These are phyloP conservation scores for Leucocoprinus gongylophorus DNA, from an alignment of 1,284 basidiomycete genomes.

Conservation along the genomic window DNA sequence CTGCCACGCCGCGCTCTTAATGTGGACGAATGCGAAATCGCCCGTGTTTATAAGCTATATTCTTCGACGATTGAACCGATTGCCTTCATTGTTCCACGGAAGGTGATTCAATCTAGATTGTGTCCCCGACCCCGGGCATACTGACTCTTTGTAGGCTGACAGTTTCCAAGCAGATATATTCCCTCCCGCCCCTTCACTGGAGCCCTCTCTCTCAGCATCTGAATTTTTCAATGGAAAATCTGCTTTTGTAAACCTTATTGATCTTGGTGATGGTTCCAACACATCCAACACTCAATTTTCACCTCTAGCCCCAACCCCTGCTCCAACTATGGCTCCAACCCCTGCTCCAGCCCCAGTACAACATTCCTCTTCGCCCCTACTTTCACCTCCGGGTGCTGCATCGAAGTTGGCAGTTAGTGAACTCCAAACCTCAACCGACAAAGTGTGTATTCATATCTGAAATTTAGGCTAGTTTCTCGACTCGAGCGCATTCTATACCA, in stretches of 20 bases:
- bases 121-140: slow-evolving; percentile 6
- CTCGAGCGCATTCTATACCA: not conserved
- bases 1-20: slow-evolving; percentile 85
- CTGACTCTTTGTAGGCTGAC: slow-evolving; percentile 49
- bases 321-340: slow-evolving; percentile 18
- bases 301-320: slow-evolving; percentile 25
- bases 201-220: slow-evolving; percentile 72
- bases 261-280: slow-evolving; percentile 51
- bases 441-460: not conserved
- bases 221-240: slow-evolving; percentile 88
- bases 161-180: slow-evolving; percentile 93
- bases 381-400: slow-evolving; percentile 18
- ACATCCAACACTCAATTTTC: slow-evolving; percentile 32
- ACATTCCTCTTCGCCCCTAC: slow-evolving; percentile 13
- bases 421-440: not conserved
- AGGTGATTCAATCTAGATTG: slow-evolving; percentile 38
- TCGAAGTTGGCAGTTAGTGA: slow-evolving; percentile 13
- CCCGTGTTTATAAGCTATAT: slow-evolving; percentile 88
- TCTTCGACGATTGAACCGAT: slow-evolving; percentile 78
- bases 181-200: slow-evolving; percentile 80
- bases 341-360: slow-evolving; percentile 14
- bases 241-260: slow-evolving; percentile 63
- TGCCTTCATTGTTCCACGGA: slow-evolving; percentile 90
- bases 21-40: slow-evolving; percentile 91
- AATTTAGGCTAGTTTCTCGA: slow-evolving; percentile 14